These are phyloP conservation scores for Micractinium sp. DNA, from an alignment of 139 green algal genomes.

Conservation along the genomic window DNA sequence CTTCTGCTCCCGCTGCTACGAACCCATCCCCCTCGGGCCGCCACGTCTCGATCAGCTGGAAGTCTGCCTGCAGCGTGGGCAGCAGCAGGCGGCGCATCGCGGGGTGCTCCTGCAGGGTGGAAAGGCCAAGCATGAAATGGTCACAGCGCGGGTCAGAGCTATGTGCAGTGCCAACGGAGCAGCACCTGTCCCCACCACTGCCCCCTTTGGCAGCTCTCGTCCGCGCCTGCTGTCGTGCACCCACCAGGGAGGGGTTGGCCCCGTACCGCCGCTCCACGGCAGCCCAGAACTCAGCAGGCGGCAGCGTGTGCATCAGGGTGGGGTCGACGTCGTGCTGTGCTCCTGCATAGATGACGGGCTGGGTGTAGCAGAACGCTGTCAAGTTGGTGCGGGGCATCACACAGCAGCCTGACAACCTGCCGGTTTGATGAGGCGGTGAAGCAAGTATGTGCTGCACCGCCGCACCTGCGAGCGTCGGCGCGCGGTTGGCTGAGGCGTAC, in stretches of 20 bases:
- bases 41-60: conserved; percentile 60
- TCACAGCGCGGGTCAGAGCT: too few species aligned
- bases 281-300: conserved; percentile 51
- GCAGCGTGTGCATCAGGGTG: conserved; percentile 49
- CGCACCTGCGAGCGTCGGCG: conserved; percentile 41
- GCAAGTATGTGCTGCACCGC: too few species aligned
- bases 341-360: conserved; percentile 9
- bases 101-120: conserved; percentile 37
- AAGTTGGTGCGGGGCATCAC: too few species aligned
- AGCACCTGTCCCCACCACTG: too few species aligned
- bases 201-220: too few species aligned
- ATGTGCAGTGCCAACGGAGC: too few species aligned
- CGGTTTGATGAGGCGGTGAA: too few species aligned
- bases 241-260: conserved; percentile 44
- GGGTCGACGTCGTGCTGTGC: conserved; percentile 55
- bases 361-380: too few species aligned
- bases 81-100: conserved; percentile 36
- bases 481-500: conserved; percentile 56
- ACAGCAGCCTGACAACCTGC: too few species aligned
- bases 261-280: conserved; percentile 60
- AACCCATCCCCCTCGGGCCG: background rate
- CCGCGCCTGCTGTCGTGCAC: background rate
- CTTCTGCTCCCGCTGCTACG: background rate
- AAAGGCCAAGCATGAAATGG: background rate
- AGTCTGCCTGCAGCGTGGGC: conserved; percentile 61